Evolutionary conservation across 148 eudicot genomes (phyloP).

Genomic region (Heliosperma pusillum): DNA sequence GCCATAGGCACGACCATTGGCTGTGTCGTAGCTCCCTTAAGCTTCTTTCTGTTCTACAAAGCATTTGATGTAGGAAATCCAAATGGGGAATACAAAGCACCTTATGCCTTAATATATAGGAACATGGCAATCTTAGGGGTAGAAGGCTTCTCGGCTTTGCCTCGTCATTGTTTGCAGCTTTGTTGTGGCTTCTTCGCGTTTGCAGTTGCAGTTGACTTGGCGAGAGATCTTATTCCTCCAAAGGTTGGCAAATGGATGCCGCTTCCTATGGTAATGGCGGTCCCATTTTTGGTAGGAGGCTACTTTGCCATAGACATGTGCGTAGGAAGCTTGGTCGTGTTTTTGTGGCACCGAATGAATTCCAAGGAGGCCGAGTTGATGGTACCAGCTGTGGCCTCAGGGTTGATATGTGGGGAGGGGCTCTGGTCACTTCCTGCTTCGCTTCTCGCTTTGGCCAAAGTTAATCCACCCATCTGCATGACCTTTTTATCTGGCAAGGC

Average conservation of each 20-base stretch:
- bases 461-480: slow-evolving; percentile 77
- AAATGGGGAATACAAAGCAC: slow-evolving; percentile 61
- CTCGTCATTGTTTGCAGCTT: slow-evolving; percentile 58
- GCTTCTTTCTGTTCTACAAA: slow-evolving; percentile 60
- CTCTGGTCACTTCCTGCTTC: slow-evolving; percentile 71
- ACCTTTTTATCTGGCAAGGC: slow-evolving; percentile 35
- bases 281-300: slow-evolving; percentile 67
- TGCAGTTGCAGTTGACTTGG: slow-evolving; percentile 44
- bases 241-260: slow-evolving; percentile 53
- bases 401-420: slow-evolving; percentile 81
- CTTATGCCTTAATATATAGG: slow-evolving; percentile 59
- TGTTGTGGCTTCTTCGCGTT: slow-evolving; percentile 59
- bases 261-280: slow-evolving; percentile 79
- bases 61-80: slow-evolving; percentile 70
- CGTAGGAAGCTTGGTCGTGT: slow-evolving; percentile 64
- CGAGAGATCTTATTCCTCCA: slow-evolving; percentile 42
- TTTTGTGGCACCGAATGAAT: slow-evolving; percentile 45
- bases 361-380: slow-evolving; percentile 44
- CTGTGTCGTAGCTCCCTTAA: slow-evolving; percentile 56
- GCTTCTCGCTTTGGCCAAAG: slow-evolving; percentile 53
- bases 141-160: slow-evolving; percentile 66
- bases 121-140: slow-evolving; percentile 86
- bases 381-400: slow-evolving; percentile 78
- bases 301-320: slow-evolving; percentile 79
- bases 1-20: slow-evolving; percentile 67